phyloP scores from a whole-genome alignment of 2,329 filamentous ascomycete species.

The Daldinia eschscholtzii region DNA sequence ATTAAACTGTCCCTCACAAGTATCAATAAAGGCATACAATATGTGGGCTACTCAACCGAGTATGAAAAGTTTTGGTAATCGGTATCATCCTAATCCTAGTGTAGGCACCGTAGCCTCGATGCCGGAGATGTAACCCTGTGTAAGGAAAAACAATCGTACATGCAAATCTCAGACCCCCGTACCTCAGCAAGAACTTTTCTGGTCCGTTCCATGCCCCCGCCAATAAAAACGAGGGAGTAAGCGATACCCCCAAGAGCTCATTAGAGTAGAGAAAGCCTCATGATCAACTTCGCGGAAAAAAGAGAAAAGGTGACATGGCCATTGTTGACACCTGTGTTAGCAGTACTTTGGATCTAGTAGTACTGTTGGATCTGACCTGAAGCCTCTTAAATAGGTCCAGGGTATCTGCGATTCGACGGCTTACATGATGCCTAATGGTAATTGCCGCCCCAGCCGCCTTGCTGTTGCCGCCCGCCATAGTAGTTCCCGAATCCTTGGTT shows the following conservation, averaged over 20 bases:
- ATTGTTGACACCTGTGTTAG: conserved; percentile 29
- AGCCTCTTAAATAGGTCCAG: conserved; percentile 33
- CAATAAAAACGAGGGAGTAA: conserved; percentile 44
- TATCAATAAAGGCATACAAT: background rate
- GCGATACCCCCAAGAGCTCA: conserved; percentile 41
- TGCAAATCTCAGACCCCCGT: conserved; percentile 44
- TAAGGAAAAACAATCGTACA: conserved; percentile 53
- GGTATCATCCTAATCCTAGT: conserved; percentile 52
- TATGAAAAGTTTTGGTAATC: conserved; percentile 44
- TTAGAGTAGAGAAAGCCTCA: conserved; percentile 45
- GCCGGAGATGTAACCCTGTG: conserved; percentile 45
- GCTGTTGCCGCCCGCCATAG: conserved; percentile 61
- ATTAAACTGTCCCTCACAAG: conserved; percentile 1
- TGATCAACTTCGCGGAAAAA: conserved; percentile 11
- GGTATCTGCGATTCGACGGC: conserved; percentile 42
- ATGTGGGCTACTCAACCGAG: conserved; percentile 25
- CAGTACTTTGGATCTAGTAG: conserved; percentile 7
- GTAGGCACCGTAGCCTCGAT: conserved; percentile 44
- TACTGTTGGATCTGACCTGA: conserved; percentile 26
- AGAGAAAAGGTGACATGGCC: conserved; percentile 20
- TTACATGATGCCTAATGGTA: conserved; percentile 59
- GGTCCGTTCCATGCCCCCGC: conserved; percentile 47
- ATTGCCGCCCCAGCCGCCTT: conserved; percentile 71
- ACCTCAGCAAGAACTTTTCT: conserved; percentile 48
- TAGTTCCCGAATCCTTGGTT: conserved; percentile 62